Evolutionary conservation across 768 basidiomycete genomes (phyloP).

Genomic region (Mycena belliarum): DNA sequence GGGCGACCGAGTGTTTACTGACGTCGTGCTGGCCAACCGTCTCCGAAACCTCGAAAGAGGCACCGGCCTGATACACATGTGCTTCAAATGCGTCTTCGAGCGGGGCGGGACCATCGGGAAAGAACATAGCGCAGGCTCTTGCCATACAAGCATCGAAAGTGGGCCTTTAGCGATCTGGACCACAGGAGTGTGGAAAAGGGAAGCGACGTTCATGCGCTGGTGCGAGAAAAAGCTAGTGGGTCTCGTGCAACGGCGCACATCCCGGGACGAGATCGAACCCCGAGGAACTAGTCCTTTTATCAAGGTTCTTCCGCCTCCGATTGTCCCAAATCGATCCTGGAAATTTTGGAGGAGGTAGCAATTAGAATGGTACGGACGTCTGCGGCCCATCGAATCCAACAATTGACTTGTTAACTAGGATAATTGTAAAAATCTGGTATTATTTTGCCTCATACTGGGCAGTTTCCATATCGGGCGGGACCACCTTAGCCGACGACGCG

Average conservation of each 20-base stretch:
- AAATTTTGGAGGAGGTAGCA: conserved; percentile 17
- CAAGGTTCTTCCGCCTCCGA: conserved; percentile 24
- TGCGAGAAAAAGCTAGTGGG: conserved; percentile 54
- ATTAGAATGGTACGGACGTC: too few species aligned
- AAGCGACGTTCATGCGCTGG: conserved; percentile 63
- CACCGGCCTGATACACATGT: conserved; percentile 19
- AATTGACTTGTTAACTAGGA: conserved; percentile 3
- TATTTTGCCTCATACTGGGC: neutral
- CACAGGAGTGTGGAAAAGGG: conserved; percentile 66
- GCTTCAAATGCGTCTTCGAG: conserved; percentile 28
- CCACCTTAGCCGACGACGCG: neutral
- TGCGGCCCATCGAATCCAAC: too few species aligned
- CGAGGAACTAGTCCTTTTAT: conserved; percentile 33
- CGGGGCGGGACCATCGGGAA: conserved; percentile 28
- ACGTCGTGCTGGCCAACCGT: conserved; percentile 83
- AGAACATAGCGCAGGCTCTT: conserved; percentile 24
- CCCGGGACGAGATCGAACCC: conserved; percentile 24
- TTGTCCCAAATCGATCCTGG: conserved; percentile 10
- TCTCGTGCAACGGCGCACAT: conserved; percentile 44
- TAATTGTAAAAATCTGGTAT: conserved; percentile 1
- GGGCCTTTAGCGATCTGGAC: conserved; percentile 75
- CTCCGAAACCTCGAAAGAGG: conserved; percentile 39
- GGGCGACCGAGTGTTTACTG: conserved; percentile 92
- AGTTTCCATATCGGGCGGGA: neutral
- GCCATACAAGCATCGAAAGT: conserved; percentile 11